Evolutionary conservation across 345 rosid genomes (phyloP).

Genomic region (Camelina hispida): DNA sequence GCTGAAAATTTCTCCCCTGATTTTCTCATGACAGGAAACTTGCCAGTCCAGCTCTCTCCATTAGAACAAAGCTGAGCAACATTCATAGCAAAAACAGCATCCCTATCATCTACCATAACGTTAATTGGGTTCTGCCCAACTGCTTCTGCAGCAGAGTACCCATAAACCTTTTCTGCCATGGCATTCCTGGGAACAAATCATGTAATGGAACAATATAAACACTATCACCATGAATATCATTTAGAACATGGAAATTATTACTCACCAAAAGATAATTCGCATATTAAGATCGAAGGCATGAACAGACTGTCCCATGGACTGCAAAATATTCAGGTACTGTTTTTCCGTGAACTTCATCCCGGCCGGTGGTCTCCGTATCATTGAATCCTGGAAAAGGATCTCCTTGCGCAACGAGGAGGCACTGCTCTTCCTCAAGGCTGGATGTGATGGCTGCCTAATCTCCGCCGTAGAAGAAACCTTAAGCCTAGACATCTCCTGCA

Average conservation of each 20-base stretch:
- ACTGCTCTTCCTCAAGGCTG: slow-evolving; percentile 41
- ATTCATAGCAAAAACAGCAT: slow-evolving; percentile 54
- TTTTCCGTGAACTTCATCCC: slow-evolving; percentile 63
- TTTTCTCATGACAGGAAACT: slow-evolving; percentile 82
- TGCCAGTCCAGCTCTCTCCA: slow-evolving; percentile 96
- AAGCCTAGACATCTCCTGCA: slow-evolving; percentile 72
- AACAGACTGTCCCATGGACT: slow-evolving; percentile 91
- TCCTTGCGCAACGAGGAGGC: slow-evolving; percentile 38
- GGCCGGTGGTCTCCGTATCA: slow-evolving; percentile 53
- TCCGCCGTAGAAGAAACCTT: slow-evolving; percentile 51
- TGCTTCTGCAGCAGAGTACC: slow-evolving; percentile 76
- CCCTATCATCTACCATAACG: slow-evolving; percentile 68
- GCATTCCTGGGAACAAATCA: slow-evolving; percentile 68
- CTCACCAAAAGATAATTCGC: slow-evolving; percentile 84
- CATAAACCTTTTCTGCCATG: slow-evolving; percentile 81
- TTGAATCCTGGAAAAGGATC: slow-evolving; percentile 8
- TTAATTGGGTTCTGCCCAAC: slow-evolving; percentile 72
- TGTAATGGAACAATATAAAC: background rate
- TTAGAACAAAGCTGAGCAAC: slow-evolving; percentile 54
- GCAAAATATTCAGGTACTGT: slow-evolving; percentile 84
- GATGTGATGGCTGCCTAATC: slow-evolving; percentile 39
- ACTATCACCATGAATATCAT: too few relatives aligned
- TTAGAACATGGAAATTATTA: too few relatives aligned
- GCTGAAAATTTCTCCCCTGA: slow-evolving; percentile 63
- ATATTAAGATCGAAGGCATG: slow-evolving; percentile 67